Evolutionary conservation across 768 basidiomycete species (phyloP).

Genomic region (Boletus rubropictus): DNA sequence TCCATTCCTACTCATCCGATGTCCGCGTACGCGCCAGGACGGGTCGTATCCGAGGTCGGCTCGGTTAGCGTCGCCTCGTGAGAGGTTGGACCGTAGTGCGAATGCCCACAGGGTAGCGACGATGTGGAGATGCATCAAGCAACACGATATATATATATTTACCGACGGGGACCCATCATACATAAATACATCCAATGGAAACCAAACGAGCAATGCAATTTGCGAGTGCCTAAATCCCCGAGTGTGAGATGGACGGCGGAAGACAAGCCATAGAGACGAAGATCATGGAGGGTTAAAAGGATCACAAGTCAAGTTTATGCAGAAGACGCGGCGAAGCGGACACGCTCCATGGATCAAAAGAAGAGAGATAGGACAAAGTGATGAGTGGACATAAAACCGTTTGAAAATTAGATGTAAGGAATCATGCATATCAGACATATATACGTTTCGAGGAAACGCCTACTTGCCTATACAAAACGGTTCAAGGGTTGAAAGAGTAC

Average conservation of each 20-base stretch:
- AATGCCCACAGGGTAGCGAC: slow-evolving; percentile 3
- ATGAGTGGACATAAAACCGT: slow-evolving; percentile 11
- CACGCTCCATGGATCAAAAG: slow-evolving; percentile 12
- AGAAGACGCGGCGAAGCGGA: slow-evolving; percentile 3
- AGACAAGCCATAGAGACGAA: neutral
- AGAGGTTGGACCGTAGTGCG: neutral
- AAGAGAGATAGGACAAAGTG: neutral
- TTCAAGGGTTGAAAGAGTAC: neutral
- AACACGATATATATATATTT: slow-evolving; percentile 18
- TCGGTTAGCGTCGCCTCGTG: slow-evolving; percentile 2
- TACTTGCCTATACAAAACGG: slow-evolving; percentile 17
- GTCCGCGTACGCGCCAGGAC: neutral
- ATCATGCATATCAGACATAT: slow-evolving; percentile 23
- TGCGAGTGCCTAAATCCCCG: neutral
- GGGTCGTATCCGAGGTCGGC: neutral
- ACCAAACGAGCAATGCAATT: too few relatives aligned
- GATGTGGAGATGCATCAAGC: slow-evolving; percentile 25
- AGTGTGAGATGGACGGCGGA: neutral
- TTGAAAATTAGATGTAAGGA: slow-evolving; percentile 21
- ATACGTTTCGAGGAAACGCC: slow-evolving; percentile 19
- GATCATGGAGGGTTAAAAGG: slow-evolving; percentile 1
- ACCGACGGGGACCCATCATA: slow-evolving; percentile 16
- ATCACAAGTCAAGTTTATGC: slow-evolving; percentile 10
- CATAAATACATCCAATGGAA: slow-evolving; percentile 13
- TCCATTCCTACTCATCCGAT: neutral